Percentiles rank a stretch among this genome's conserved stretches.
These are phyloP conservation scores for Aspergillus versicolor DNA, from an alignment of 2,329 filamentous ascomycete species.

Conservation along the genomic window DNA sequence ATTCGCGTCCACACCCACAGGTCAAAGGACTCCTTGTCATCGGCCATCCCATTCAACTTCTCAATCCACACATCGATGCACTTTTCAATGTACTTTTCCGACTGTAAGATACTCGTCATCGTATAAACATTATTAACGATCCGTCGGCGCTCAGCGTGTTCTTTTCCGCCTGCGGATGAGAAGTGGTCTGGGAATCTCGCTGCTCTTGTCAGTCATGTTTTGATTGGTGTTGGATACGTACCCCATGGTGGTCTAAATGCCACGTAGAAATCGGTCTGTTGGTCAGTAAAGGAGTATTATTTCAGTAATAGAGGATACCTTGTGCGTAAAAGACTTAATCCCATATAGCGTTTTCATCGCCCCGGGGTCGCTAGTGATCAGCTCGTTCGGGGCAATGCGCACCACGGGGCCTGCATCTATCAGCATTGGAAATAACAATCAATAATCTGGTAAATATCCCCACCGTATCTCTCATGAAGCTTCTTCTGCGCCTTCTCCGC, in stretches of 20 bases:
- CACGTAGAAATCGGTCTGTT: neutral
- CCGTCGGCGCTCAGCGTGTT: slow-evolving; percentile 25
- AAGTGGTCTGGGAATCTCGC: slow-evolving; percentile 26
- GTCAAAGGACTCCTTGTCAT: slow-evolving; percentile 18
- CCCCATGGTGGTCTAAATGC: neutral
- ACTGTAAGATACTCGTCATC: slow-evolving; percentile 27
- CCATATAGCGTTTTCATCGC: too few species aligned
- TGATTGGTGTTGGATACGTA: too few species aligned
- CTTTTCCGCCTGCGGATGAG: slow-evolving; percentile 21
- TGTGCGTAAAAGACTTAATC: too few species aligned
- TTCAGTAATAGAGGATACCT: too few species aligned
- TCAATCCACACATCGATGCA: slow-evolving; percentile 22
- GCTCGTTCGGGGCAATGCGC: too few species aligned
- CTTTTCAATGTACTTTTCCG: slow-evolving; percentile 26
- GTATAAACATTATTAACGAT: slow-evolving; percentile 26
- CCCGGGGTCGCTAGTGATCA: too few species aligned
- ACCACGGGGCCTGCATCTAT: too few species aligned
- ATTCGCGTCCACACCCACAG: slow-evolving; percentile 27
- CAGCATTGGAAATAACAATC: too few species aligned
- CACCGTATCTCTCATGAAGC: too few species aligned
- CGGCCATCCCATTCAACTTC: slow-evolving; percentile 17
- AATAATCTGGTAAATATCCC: too few species aligned
- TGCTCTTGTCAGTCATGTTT: neutral
- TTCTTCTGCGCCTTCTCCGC: too few species aligned
- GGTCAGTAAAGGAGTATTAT: too few species aligned